Conservation (phyloP, 352 stramenopile genomes). For the Pythium aquatile region DNA sequence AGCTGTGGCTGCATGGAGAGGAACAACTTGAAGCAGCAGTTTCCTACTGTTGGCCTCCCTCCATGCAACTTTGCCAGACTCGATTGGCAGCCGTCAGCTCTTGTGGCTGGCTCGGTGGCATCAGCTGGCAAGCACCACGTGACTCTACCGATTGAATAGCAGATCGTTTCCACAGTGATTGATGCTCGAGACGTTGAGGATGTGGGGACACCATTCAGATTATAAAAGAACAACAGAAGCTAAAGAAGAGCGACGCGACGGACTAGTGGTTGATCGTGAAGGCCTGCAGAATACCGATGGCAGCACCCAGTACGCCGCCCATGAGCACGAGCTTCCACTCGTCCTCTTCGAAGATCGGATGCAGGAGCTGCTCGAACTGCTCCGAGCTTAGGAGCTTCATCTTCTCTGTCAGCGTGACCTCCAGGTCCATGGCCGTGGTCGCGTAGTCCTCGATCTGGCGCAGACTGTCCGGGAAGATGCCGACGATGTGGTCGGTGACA, state of each 20-base stretch:
- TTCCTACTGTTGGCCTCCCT: too few species aligned
- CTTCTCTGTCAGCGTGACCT: slow-evolving; percentile 90
- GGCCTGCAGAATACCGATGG: slow-evolving; percentile 90
- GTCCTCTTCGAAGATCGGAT: slow-evolving; percentile 98
- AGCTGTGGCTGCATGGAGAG: too few species aligned
- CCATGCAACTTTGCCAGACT: too few species aligned
- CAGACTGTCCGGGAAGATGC: slow-evolving; percentile 84
- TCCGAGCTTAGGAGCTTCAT: slow-evolving; percentile 88
- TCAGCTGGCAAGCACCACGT: not conserved
- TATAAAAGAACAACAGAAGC: not conserved
- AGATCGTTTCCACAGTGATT: not conserved
- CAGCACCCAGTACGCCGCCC: slow-evolving; percentile 90
- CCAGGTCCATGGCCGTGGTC: slow-evolving; percentile 89
- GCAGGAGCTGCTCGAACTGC: slow-evolving; percentile 95
- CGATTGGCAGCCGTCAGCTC: not conserved
- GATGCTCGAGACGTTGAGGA: not conserved
- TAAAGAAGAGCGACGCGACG: not conserved
- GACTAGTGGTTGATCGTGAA: slow-evolving; percentile 28
- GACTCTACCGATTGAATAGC: not conserved
- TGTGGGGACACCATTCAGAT: not conserved
- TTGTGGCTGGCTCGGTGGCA: not conserved
- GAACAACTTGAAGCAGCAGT: too few species aligned
- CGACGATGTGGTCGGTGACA: slow-evolving; percentile 85
- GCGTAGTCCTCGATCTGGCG: slow-evolving; percentile 93
- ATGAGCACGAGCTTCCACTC: slow-evolving; percentile 98